A percentile compares a stretch with the other conserved stretches of the same genome.
Conservation (phyloP, 768 basidiomycete genomes). For the Leccinum subgranulosum region DNA sequence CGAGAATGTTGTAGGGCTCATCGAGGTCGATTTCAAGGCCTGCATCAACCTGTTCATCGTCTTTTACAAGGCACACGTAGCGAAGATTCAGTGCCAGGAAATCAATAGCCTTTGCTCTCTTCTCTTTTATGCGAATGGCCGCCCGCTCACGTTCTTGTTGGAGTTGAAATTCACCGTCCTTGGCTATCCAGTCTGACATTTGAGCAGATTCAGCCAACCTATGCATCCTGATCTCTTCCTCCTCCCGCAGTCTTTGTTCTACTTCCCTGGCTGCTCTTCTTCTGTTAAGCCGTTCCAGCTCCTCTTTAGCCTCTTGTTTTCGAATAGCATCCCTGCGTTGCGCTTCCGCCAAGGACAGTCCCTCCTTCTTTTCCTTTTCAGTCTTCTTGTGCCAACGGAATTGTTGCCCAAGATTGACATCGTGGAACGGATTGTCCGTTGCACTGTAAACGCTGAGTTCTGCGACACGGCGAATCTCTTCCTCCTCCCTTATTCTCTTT, state of each 20-base stretch:
- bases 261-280: conserved; percentile 90
- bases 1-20: conserved; percentile 97
- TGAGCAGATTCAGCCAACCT: conserved; percentile 91
- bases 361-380: conserved; percentile 91
- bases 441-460: conserved; percentile 97
- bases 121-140: conserved; percentile 92
- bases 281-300: conserved; percentile 86
- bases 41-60: conserved; percentile 78
- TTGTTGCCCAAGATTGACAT: conserved; percentile 92
- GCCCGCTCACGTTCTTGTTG: conserved; percentile 91
- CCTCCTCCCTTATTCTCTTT: conserved; percentile 76
- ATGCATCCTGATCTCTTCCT: conserved; percentile 88
- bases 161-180: conserved; percentile 96
- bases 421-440: conserved; percentile 97
- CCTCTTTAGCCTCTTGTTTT: conserved; percentile 90
- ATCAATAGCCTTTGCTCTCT: conserved; percentile 97
- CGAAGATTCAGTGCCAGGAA: conserved; percentile 94
- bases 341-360: conserved; percentile 74
- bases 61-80: conserved; percentile 76
- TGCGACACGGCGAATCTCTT: conserved; percentile 88
- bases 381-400: conserved; percentile 99
- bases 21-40: conserved; percentile 97
- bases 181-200: conserved; percentile 97
- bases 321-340: conserved; percentile 76
- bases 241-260: conserved; percentile 83